A percentile compares a stretch with the other conserved stretches of the same genome.
Evolutionary conservation across 345 rosid genomes (phyloP).

Genomic region (Cardamine chenopodiifolia): DNA sequence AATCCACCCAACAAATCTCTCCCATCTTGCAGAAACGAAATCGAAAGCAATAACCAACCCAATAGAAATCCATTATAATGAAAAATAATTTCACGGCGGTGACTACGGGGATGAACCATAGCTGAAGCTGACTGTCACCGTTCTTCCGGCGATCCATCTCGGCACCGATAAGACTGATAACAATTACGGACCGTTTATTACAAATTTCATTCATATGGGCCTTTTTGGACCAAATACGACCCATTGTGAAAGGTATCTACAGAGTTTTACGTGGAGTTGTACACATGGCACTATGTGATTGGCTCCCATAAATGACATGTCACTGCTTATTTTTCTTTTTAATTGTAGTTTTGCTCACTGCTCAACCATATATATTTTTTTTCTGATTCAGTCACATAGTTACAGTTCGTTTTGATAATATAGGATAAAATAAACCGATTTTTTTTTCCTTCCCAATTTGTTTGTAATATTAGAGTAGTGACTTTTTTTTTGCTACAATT

Average conservation of each 20-base stretch:
- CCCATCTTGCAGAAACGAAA: conserved; percentile 77
- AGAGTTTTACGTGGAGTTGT: conserved; percentile 19
- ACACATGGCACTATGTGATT: neutral
- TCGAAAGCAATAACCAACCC: conserved; percentile 74
- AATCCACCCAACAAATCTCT: conserved; percentile 86
- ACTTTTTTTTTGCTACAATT: neutral
- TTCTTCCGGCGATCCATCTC: conserved; percentile 26
- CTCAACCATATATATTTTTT: too few species aligned
- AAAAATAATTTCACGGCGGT: conserved; percentile 68
- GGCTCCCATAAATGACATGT: neutral
- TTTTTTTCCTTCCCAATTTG: too few species aligned
- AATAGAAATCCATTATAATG: conserved; percentile 92
- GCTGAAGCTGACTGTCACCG: conserved; percentile 32
- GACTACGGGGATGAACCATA: conserved; percentile 66
- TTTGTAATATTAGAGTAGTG: too few species aligned
- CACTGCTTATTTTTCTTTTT: neutral
- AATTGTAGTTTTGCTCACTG: too few species aligned
- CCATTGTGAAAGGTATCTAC: neutral
- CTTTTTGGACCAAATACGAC: neutral
- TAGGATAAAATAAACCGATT: too few species aligned
- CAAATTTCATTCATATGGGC: conserved; percentile 15
- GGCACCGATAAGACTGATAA: neutral
- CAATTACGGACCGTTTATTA: neutral
- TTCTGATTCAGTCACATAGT: too few species aligned
- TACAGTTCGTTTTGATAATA: neutral